Evolutionary conservation across 805 yeast genomes (phyloP), one percentile per base, ranked within the genome.

Genomic region (Nakazawaea siamensis): DNA sequence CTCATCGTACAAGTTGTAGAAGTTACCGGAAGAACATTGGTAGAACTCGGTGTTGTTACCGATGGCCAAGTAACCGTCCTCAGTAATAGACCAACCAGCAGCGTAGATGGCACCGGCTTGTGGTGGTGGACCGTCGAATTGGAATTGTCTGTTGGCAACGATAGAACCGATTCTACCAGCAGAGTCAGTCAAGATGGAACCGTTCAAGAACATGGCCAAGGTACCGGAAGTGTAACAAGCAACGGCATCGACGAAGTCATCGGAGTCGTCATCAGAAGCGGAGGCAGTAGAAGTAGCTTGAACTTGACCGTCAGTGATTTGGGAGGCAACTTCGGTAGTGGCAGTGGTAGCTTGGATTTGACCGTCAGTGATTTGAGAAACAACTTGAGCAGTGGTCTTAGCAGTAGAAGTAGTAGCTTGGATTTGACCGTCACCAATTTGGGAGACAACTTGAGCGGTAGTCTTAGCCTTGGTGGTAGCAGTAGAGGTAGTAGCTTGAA

Each of bases 91-190:
- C 73, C 73, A 66, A 39, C 73, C 72, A 32, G 66, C 70, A 46
- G 73, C 73, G 43, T 66, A 62, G 39, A 65, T 64, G 33, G 72
- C 63, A 57, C 73, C 73, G 38, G 72, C 78, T 59, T 73, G 79
- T 40, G 78, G 78, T 55, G 76, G 76, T 33, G 77, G 77, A 50
- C 78, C 78, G 51, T 73, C 79, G 46, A 73, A 73, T 60, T 73
- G 79, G 70, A 73, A 72, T 58, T 73, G 79, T 60, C 73, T 64
- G 70, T 70, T 70, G 40, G 76, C 75, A 44, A 71, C 77, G 55
- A 71, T 70, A 28, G 76, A 68, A 46, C 77, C 77, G 43, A 71
- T 57, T 66, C 77, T 68, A 41, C 73, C 73, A 34, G 51, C 37
- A 19, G 62, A 41, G 45, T 71, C 77, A n/a, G 54, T 65, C 50